Percentiles rank a stretch among this genome's conserved stretches.
Conservation (phyloP, 208 protist genomes). For the Trypanosoma avium region DNA sequence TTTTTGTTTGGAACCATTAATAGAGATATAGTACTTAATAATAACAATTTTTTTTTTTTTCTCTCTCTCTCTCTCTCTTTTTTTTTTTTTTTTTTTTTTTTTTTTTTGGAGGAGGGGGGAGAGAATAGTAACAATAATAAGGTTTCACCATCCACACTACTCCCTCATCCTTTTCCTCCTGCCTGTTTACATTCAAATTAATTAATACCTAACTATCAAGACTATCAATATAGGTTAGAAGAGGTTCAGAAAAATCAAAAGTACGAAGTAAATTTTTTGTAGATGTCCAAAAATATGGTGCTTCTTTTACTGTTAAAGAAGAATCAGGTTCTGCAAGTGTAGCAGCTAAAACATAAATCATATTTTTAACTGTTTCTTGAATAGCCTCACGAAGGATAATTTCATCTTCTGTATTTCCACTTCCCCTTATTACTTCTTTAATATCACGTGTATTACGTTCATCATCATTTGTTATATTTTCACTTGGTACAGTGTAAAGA, state of each 20-base stretch:
- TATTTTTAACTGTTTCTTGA: slow-evolving; percentile 87
- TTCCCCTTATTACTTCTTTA: not conserved
- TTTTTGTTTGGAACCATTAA: not conserved
- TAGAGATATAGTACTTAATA: not conserved
- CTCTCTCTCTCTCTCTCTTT: not conserved
- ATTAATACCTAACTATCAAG: slow-evolving; percentile 17
- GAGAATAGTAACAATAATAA: no score
- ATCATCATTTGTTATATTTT: not conserved
- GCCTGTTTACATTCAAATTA: no score
- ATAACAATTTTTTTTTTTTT: not conserved
- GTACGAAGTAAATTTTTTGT: slow-evolving; percentile 43
- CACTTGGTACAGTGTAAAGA: slow-evolving; percentile 55
- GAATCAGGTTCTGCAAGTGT: slow-evolving; percentile 21
- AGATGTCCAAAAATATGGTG: slow-evolving; percentile 36
- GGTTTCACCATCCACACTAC: no score
- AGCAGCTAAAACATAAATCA: slow-evolving; percentile 66
- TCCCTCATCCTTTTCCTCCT: no score
- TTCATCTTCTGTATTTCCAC: slow-evolving; percentile 33
- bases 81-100: slow-evolving; percentile 5
- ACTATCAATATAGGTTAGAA: slow-evolving; percentile 46
- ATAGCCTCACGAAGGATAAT: slow-evolving; percentile 67
- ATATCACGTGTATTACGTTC: not conserved
- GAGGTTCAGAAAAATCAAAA: slow-evolving; percentile 51
- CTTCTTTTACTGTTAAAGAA: slow-evolving; percentile 1
- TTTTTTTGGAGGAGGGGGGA: no score